phyloP scores from a whole-genome alignment of 2,329 filamentous ascomycete species.

The Cordyceps fumosorosea region DNA sequence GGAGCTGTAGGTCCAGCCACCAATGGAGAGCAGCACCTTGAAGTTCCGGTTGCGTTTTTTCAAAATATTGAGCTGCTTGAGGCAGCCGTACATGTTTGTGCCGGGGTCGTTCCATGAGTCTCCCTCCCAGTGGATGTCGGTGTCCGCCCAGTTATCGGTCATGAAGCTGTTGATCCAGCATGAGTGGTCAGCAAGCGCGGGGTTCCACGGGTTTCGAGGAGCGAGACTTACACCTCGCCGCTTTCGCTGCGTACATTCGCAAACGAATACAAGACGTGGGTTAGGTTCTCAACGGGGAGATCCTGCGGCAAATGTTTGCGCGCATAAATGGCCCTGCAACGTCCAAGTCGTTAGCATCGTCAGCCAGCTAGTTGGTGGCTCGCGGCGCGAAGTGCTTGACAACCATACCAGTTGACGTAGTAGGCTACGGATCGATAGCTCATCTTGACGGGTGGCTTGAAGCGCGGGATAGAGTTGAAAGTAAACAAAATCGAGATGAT shows the following conservation, averaged over 20 bases:
- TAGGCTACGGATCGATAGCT: slow-evolving; percentile 64
- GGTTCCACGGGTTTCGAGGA: background rate
- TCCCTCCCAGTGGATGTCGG: slow-evolving; percentile 67
- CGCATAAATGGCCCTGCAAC: slow-evolving; percentile 68
- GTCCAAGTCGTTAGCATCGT: slow-evolving; percentile 16
- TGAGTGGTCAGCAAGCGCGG: background rate
- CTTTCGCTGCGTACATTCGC: slow-evolving; percentile 74
- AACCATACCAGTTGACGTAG: slow-evolving; percentile 60
- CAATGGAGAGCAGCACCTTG: slow-evolving; percentile 80
- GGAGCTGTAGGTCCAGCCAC: slow-evolving; percentile 85
- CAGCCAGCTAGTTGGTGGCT: background rate
- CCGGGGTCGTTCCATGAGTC: slow-evolving; percentile 65
- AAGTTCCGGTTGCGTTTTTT: slow-evolving; percentile 77
- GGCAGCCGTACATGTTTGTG: slow-evolving; percentile 78
- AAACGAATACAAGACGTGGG: slow-evolving; percentile 86
- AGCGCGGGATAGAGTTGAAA: background rate
- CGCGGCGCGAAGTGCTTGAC: background rate
- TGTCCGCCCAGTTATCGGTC: slow-evolving; percentile 59
- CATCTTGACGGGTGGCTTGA: background rate
- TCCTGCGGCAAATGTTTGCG: slow-evolving; percentile 81
- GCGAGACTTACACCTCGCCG: slow-evolving; percentile 61
- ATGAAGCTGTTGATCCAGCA: slow-evolving; percentile 32
- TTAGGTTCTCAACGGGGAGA: slow-evolving; percentile 72
- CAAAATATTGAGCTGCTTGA: slow-evolving; percentile 81
- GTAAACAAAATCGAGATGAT: background rate